Base-by-base conservation (phyloP, 768 basidiomycete genomes). In the Mycena latifolia region DNA sequence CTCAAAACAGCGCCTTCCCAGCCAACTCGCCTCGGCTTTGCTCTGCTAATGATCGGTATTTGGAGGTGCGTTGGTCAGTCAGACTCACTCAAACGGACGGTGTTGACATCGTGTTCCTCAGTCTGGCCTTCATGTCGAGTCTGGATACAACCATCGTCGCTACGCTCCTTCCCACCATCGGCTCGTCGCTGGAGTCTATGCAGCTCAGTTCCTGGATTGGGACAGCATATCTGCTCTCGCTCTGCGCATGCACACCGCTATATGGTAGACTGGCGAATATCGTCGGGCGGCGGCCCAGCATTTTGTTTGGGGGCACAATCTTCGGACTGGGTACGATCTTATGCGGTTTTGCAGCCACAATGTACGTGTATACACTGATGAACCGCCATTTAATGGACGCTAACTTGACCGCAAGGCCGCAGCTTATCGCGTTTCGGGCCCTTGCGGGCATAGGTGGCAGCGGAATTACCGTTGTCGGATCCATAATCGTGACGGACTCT, bases 381-480 rank as follows among this genome's bases (percentile, higher is more conserved):
- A 4, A n/a, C n/a, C n/a, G n/a, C n/a, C n/a, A n/a, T n/a, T 22
- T n/a, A 7, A n/a, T 14, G n/a, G 12, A 24, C 5, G 10, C 22
- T 52, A 35, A 18, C 18, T 28, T 25, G 27, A 50, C 47, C 29
- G n/a, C 24, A 25, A 65, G 63, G 60, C 37, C 53, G 5, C 65
- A 70, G 46, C 65, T 92, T 46, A 88, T 92, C 63, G 78, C 81
- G 3, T 88, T 84, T 39, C 80, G 91, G 15, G 84, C 88, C 0
- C 73, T 92, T 55, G 90, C 90, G 14, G 90, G 90, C n/a, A 86
- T 88, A 80, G 90, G 88, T 39, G 89, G 89, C 45, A 89, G 88
- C 56, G 85, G 89, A 78, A 87, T 67, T 46, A 67, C 69, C 24
- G 63, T 79, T 82, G 87, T 89, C 10, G 81, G 84, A 39, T 87